Conservation (phyloP, 1,139 yeast genomes). For the Blastobotrys niveus region DNA sequence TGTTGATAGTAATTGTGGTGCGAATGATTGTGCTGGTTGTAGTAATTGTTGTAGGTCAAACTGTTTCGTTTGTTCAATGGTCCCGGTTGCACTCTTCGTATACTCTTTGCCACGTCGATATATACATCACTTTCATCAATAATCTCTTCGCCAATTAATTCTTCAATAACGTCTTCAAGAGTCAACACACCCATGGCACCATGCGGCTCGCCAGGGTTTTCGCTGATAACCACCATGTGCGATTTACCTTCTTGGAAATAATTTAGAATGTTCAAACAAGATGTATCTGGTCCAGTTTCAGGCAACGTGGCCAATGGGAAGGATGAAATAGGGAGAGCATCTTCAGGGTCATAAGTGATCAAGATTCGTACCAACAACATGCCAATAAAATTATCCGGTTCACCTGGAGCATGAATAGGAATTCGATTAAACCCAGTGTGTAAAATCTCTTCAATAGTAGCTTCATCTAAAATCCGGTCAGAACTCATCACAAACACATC, state of each 20-base stretch:
- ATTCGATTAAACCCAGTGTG: constrained; percentile 93
- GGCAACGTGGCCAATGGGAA: constrained; percentile 96
- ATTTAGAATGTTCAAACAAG: constrained; percentile 87
- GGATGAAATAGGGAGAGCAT: constrained; percentile 83
- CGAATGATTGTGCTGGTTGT: too few relatives aligned
- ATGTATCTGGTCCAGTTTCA: constrained; percentile 85
- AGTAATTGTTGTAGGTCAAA: background rate
- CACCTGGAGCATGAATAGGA: constrained; percentile 89
- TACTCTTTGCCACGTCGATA: constrained; percentile 81
- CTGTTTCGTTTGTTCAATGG: constrained; percentile 61
- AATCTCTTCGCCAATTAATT: constrained; percentile 94
- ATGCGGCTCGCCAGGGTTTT: constrained; percentile 74
- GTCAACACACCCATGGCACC: constrained; percentile 93
- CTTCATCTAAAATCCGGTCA: constrained; percentile 75
- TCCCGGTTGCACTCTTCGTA: constrained; percentile 70
- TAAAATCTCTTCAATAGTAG: constrained; percentile 80
- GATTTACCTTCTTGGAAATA: constrained; percentile 97
- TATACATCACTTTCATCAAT: constrained; percentile 97
- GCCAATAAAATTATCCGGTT: constrained; percentile 87
- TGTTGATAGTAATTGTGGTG: background rate
- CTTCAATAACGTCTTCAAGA: constrained; percentile 94
- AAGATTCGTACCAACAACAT: constrained; percentile 89
- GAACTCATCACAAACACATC: constrained; percentile 87
- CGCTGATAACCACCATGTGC: constrained; percentile 92
- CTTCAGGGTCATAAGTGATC: constrained; percentile 96